Conservation (phyloP, 306 rosid species). For the Sindora glabra region DNA sequence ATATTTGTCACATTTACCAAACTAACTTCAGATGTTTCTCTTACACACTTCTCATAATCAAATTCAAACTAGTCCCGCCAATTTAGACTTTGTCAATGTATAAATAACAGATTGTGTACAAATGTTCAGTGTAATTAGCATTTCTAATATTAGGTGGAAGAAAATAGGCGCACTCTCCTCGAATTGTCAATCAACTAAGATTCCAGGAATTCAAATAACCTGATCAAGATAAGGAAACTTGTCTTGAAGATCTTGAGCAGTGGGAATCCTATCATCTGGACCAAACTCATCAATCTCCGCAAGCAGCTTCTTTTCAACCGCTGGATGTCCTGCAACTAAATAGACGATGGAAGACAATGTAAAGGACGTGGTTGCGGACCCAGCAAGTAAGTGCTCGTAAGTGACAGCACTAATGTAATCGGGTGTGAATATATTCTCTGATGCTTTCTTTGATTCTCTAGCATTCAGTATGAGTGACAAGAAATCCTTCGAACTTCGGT, state of each 20-base stretch:
- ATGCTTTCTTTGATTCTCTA: constrained; percentile 45
- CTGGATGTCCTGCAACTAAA: constrained; percentile 73
- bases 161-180: too few species aligned
- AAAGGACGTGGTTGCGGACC: constrained; percentile 82
- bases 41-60: too few species aligned
- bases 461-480: constrained; percentile 69
- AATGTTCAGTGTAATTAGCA: too few species aligned
- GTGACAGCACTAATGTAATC: constrained; percentile 80
- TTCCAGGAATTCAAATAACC: constrained; percentile 22
- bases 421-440: constrained; percentile 48
- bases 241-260: constrained; percentile 62
- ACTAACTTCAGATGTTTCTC: too few species aligned
- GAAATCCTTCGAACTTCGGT: constrained; percentile 58
- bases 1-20: background rate
- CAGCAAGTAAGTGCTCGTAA: constrained; percentile 88
- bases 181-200: background rate
- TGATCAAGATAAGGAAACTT: constrained; percentile 83
- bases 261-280: constrained; percentile 40
- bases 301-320: constrained; percentile 66
- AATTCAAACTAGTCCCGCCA: too few species aligned
- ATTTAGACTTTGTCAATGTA: too few species aligned
- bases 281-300: constrained; percentile 69
- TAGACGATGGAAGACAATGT: constrained; percentile 67
- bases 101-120: too few species aligned
- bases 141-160: too few species aligned